Conservation (phyloP, 257 asterid genomes). For the Oldenlandia corymbosa region DNA sequence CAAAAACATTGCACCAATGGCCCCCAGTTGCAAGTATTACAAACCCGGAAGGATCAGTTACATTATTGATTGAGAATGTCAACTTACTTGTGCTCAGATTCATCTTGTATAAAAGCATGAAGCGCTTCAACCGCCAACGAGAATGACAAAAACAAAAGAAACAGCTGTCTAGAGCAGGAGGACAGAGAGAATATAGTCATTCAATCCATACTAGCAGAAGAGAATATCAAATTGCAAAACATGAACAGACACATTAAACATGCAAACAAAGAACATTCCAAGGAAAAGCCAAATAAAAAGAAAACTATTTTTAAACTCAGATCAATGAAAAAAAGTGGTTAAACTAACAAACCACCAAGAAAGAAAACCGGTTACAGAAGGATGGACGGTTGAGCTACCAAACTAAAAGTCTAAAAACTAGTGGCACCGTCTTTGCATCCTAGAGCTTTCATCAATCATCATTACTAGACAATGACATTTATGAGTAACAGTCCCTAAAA, state of each 20-base stretch:
- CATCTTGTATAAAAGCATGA: slow-evolving; percentile 94
- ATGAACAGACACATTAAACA: background rate
- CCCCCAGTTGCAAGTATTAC: background rate
- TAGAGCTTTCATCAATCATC: too few species aligned
- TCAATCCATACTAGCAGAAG: slow-evolving; percentile 21
- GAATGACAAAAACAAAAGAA: slow-evolving; percentile 92
- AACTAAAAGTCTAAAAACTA: background rate
- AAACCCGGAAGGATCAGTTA: background rate
- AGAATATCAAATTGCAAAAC: background rate
- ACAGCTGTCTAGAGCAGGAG: slow-evolving; percentile 92
- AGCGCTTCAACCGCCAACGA: slow-evolving; percentile 98
- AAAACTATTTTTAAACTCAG: background rate
- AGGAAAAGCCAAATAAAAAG: too few species aligned
- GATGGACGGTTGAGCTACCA: background rate
- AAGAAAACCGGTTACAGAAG: background rate
- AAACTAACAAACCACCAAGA: background rate
- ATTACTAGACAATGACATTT: background rate
- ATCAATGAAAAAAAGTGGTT: background rate
- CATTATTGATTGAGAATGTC: background rate
- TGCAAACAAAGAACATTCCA: background rate
- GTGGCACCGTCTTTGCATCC: background rate
- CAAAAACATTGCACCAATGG: too few species aligned
- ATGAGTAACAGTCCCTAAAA: background rate
- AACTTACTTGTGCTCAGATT: slow-evolving; percentile 96
- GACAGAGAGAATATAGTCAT: slow-evolving; percentile 21